Evolutionary conservation across 2,329 filamentous ascomycete genomes (phyloP), one percentile per base, ranked within the genome.

Genomic region (Penicillium rolfsii): DNA sequence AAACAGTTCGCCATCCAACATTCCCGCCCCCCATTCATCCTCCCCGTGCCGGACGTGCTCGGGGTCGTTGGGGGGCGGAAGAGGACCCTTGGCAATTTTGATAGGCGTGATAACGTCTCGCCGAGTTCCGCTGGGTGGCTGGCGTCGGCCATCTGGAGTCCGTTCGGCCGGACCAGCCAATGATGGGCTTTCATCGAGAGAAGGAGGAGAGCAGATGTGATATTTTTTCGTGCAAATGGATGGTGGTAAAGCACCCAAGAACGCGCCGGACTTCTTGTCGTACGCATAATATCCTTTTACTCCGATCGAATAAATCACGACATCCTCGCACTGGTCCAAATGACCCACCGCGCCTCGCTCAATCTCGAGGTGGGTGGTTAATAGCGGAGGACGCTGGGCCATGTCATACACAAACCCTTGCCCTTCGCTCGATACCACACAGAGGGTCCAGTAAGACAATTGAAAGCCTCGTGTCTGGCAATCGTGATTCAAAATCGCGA

Each of bases 21-120:
- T 78, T 4, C 80, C 80, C 2, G 80, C 79, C 19, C 80, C 80
- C 80, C 80, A 82, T 64, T 82, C 79, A 50, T 82, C 77, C 5
- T 78, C 74, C 1, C 71, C 69, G 35, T 74, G 62, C n/a, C 70
- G 60, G 2, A 72, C 61, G 49, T 73, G 68, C 2, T 67, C 64
- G 14, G 66, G 61, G 11, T 72, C 68, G 9, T 45, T 54, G 4
- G 69, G 68, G 4, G 61, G 55, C 16, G 68, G 64, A 5, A 74
- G 69, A 6, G 70, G 70, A 3, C 73, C 74, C n/a, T 64, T 63
- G 0, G 46, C 36, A 2, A 76, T 19, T 4, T 69, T n/a, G 24
- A 77, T 67, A 2, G 72, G 72, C 2, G 66, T 62, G 22, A 77
- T 52, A 9, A 65, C 64, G 52, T 73, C 69, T 38, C 63, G 72